phyloP scores from a whole-genome alignment of 257 asterid species.

The Gentiana macrophylla region DNA sequence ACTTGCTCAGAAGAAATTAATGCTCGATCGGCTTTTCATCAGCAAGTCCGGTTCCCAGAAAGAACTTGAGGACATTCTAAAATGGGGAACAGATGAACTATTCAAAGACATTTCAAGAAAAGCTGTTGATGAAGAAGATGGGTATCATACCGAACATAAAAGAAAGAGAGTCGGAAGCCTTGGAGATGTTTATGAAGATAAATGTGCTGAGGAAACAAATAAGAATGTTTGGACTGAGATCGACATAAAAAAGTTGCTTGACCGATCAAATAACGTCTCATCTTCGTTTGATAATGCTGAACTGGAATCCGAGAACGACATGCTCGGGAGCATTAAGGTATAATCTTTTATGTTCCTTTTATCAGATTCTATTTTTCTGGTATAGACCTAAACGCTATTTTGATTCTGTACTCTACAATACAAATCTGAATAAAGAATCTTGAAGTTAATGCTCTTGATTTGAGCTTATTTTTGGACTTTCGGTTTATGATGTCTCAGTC shows the following conservation, averaged over 20 bases:
- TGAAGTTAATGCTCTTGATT: too few species aligned
- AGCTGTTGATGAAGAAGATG: constrained; percentile 49
- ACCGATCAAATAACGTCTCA: constrained; percentile 66
- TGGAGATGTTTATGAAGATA: constrained; percentile 89
- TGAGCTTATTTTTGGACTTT: constrained; percentile 7
- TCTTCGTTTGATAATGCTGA: constrained; percentile 70
- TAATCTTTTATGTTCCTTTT: constrained; percentile 1
- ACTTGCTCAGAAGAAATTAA: constrained; percentile 93
- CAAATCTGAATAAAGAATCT: too few species aligned
- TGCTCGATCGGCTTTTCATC: constrained; percentile 97
- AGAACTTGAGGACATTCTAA: constrained; percentile 90
- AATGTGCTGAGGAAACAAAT: constrained; percentile 71
- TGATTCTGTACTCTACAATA: too few species aligned
- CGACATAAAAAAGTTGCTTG: constrained; percentile 81
- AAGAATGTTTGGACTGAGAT: constrained; percentile 83
- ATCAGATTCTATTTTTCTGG: too few species aligned
- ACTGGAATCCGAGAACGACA: constrained; percentile 60
- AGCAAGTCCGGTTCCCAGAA: constrained; percentile 90
- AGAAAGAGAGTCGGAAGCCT: constrained; percentile 81
- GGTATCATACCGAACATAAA: constrained; percentile 50
- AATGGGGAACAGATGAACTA: constrained; percentile 99
- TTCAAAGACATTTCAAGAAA: constrained; percentile 60
- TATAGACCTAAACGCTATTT: too few species aligned
- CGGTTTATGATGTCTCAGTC: constrained; percentile 31
- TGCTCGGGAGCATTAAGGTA: constrained; percentile 98